Base-by-base conservation (phyloP, 345 rosid genomes). In the Crucihimalaya himalaica region DNA sequence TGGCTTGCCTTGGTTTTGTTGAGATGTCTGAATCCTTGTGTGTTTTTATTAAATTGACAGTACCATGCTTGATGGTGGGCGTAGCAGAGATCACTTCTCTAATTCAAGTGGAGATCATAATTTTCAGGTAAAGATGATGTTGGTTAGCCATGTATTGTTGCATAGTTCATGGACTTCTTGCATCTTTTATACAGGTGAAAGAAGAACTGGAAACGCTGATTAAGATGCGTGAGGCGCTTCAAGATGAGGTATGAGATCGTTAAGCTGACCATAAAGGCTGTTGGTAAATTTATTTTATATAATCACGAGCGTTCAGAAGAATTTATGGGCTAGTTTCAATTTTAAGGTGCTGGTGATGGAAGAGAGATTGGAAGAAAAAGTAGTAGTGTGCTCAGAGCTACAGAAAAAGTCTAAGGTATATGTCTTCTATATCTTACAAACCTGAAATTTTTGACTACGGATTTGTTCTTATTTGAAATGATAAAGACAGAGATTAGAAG, bases 401-500 rank as follows among this genome's bases (percentile, higher is more conserved):
- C 90, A 81, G 79, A 84, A 85, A 62, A 87, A 81, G 80, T 77
- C 86, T 54, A 84, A 82, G 93, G 98, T 94, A 68, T 35, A 70
- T 45, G 29, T 37, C 25, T 77, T 6, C 23, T 10, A 14, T 73
- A 46, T 59, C 4, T 28, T 60, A 37, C 28, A 10, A 46, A 46
- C 37, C 4, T 28, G 45, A 71, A 55, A 18, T 31, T 21, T 68
- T 73, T 80, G 6, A 43, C 65, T 6, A 35, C 27, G 53, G 31
- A 54, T 40, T 53, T 19, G 40, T 53, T 46, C 75, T 84, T 78
- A 66, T 66, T 52, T 62, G 73, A 72, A 70, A 60, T 80, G 66
- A 35, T 82, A 64, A 70, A 27, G 76, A 74, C 85, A 94, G 98
- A 86, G 70, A 76, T 65, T 91, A 75, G 97, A 89, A 77, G 95